Evolutionary conservation across 2,329 filamentous ascomycete genomes (phyloP).

Genomic region (Hypomyces perniciosus): DNA sequence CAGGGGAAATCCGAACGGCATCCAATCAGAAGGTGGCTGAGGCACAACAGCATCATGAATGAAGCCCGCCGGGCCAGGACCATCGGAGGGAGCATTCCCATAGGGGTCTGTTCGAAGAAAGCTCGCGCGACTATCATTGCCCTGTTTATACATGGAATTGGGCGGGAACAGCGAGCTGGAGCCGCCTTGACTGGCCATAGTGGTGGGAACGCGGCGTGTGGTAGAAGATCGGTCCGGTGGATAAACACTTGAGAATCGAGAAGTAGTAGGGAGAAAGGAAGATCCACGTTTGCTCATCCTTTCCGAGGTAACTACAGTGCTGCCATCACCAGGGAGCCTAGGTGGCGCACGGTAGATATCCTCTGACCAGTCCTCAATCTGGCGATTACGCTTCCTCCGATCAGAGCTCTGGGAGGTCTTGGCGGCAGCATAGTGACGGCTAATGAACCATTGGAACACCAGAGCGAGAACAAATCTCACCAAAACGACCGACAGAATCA

Average conservation of each 20-base stretch:
- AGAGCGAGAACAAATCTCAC: conserved; percentile 85
- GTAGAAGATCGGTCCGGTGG: conserved; percentile 58
- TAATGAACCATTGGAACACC: conserved; percentile 94
- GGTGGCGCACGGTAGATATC: conserved; percentile 92
- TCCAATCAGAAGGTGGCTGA: conserved; percentile 93
- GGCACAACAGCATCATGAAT: conserved; percentile 95
- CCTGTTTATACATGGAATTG: conserved; percentile 64
- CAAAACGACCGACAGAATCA: conserved; percentile 84
- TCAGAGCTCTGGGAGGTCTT: conserved; percentile 81
- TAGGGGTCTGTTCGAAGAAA: conserved; percentile 58
- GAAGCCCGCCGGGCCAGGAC: conserved; percentile 81
- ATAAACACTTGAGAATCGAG: conserved; percentile 88
- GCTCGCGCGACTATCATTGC: conserved; percentile 58
- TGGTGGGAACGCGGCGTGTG: conserved; percentile 62
- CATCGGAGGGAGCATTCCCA: conserved; percentile 53
- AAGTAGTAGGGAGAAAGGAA: conserved; percentile 84
- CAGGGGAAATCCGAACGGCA: conserved; percentile 91
- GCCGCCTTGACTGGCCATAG: conserved; percentile 87
- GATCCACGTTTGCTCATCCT: conserved; percentile 74
- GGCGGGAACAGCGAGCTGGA: conserved; percentile 67
- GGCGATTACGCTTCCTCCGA: conserved; percentile 76
- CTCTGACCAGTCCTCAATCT: conserved; percentile 97
- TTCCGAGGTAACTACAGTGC: conserved; percentile 59
- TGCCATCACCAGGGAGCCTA: conserved; percentile 69
- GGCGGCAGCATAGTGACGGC: conserved; percentile 73